Evolutionary conservation across 352 stramenopile genomes (phyloP), one percentile per base, ranked within the genome.

Genomic region (Phytophthora tentaculata): DNA sequence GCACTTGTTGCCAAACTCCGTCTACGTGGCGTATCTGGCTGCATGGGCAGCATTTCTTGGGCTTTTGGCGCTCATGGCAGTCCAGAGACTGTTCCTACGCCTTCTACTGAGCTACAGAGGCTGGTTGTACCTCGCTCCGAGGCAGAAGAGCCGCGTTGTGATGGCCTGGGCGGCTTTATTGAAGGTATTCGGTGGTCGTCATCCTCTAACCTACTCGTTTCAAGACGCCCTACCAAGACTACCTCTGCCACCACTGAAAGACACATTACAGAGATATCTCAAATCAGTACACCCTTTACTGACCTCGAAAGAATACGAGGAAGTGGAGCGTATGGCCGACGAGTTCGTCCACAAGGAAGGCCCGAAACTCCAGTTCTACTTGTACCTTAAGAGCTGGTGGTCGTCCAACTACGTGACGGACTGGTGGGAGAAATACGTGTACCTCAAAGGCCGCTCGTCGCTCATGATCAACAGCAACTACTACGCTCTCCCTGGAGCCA

Each of bases 381-480:
- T 97, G 49, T 91, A 92, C 67, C 77, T 97, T 41, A 97, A 97
- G 86, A 94, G 84, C 68, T 96, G 84, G 85, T 94, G 89, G 82
- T 88, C 84, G 51, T 80, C 72, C 51, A 97, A 97, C 75, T 97
- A 97, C 74, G 86, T 96, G 17, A 95, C 86, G 50, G 89, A 96
- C 80, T 95, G 87, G 86, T 96, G 89, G 89, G 89, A 96, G 74
- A 90, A 94, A 70, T 96, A 96, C 65, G 89, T 96, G 56, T 96
- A 95, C 72, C 73, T 96, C 24, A 92, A 92, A 57, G 87, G 88
- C 64, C 88, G 91, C 59, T 92, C 81, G 49, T 94, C 90, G 24
- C 79, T 97, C 63, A 92, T 93, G 80, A 96, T 97, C 72, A 97
- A 97, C 76, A 95, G 83, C 74, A 97, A 97, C 73, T 97, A 97